These are phyloP conservation scores for Oropetium thomaeum DNA, from an alignment of 176 grass and related monocot genomes.

Conservation along the genomic window DNA sequence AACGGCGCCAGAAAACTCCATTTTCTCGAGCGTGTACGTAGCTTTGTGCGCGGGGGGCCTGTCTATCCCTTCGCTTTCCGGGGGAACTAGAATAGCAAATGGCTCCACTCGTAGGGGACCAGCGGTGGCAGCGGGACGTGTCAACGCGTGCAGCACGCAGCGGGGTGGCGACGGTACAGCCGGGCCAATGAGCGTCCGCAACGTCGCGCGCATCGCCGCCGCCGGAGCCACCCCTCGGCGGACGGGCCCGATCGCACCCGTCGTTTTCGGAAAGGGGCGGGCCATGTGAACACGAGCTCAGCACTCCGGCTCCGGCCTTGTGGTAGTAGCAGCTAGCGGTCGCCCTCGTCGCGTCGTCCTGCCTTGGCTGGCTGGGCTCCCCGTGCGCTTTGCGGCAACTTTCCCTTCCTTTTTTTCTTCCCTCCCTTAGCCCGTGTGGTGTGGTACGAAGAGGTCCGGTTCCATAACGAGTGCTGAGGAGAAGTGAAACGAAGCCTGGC, in stretches of 20 bases:
- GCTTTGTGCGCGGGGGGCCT: neutral
- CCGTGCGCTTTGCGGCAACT: neutral
- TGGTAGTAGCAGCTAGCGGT: too few species aligned
- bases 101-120: conserved; percentile 13
- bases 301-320: neutral
- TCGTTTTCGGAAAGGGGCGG: neutral
- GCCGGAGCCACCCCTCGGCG: neutral
- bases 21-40: conserved; percentile 13
- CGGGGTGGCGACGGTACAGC: neutral
- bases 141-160: conserved; percentile 15
- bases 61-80: neutral
- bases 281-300: neutral
- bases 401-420: too few species aligned
- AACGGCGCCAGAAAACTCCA: too few species aligned
- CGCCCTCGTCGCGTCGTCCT: neutral
- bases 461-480: too few species aligned
- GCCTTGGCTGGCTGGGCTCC: neutral
- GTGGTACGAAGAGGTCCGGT: too few species aligned
- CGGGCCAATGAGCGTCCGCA: neutral
- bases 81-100: neutral
- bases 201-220: neutral
- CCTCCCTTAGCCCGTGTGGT: too few species aligned
- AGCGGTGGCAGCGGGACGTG: conserved; percentile 40
- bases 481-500: neutral
- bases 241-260: neutral